Base-by-base conservation (phyloP, 2,329 filamentous ascomycete genomes). In the Fusarium papillatum region DNA sequence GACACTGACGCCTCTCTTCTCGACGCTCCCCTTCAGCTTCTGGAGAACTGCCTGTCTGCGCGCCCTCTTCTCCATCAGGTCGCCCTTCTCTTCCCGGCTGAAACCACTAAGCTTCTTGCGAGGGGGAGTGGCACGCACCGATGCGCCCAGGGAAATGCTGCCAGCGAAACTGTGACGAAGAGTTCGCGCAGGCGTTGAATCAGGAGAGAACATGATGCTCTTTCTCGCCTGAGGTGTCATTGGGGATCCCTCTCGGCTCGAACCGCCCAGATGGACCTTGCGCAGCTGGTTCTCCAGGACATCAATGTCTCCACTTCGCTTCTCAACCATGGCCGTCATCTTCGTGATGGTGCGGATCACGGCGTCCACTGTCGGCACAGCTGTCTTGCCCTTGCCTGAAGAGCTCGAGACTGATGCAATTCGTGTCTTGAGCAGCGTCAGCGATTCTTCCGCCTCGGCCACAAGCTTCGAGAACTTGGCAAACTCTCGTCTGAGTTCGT, bases 271-370 rank as follows among this genome's bases (percentile, higher is more conserved):
- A 9, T 90, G 89, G 26, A 97, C 84, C 81, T 92, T 95, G 70
- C 94, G 92, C 86, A 99, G 91, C 82, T 98, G 95, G 60, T 93
- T 91, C 85, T 98, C 97, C 38, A 98, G 89, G 9, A 98, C 91
- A 82, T 98, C 95, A 64, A 99, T 92, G 79, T 98, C 96, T 69
- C 93, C 95, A 81, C 94, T 97, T 82, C 95, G 94, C 85, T 95
- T 95, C 87, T 98, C 95, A 0, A 94, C 94, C 93, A 98, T 96
- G 71, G 88, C 90, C 39, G 96, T 98, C 94, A 99, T 96, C 81
- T 97, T 98, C 69, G 89, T 88, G 76, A 99, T 98, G 1, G 97
- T 99, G 71, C 94, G 95, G 77, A 96, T 93, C 24, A 99, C 95
- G 0, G 95, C 95, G 79, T 98, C 97, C 13, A 98, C 95, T 0